Evolutionary conservation across 2,329 filamentous ascomycete genomes (phyloP), one percentile per base, ranked within the genome.

Genomic region (Aspergillus fumigatiaffinis): DNA sequence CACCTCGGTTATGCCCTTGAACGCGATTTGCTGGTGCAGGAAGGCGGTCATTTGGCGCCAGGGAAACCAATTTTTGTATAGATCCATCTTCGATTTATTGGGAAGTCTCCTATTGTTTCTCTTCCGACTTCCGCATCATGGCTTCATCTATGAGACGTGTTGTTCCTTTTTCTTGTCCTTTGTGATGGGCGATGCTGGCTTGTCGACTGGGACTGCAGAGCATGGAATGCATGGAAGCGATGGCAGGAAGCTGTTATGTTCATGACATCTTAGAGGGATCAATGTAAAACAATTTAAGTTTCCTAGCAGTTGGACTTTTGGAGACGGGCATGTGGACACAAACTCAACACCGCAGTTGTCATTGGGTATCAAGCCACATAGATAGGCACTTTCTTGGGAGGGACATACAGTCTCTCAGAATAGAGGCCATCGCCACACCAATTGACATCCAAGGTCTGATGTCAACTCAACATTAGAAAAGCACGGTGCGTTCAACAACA

Each of bases 51-150:
- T 70, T 70, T 72, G 72, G 71, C 73, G 70, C 72, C 66, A 67
- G 67, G 71, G 71, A 70, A 17, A 69, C 64, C 65, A 64, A 60
- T 57, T 66, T 66, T 68, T 74, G 73, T 75, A 75, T 74, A 75
- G 73, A 73, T 69, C 64, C 69, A 63, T 67, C 60, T 66, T 66
- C 60, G 60, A 62, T 60, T 69, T 54, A 58, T 53, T 51, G 61
- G 52, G 20, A 6, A 47, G 57, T 56, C 52, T 50, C 41, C 51
- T 52, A 57, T 60, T 57, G 48, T 52, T 48, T 62, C 32, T 60
- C 54, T 61, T 57, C 38, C 56, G 52, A 55, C 60, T 63, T 60
- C 61, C 59, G 61, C 62, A 64, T 59, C 60, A 61, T 67, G 59
- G 57, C 60, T 60, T 66, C 61, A 59, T 63, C 63, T 66, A 62